These are phyloP conservation scores for Quercus mongolica DNA, from an alignment of 306 rosid species.

Conservation along the genomic window DNA sequence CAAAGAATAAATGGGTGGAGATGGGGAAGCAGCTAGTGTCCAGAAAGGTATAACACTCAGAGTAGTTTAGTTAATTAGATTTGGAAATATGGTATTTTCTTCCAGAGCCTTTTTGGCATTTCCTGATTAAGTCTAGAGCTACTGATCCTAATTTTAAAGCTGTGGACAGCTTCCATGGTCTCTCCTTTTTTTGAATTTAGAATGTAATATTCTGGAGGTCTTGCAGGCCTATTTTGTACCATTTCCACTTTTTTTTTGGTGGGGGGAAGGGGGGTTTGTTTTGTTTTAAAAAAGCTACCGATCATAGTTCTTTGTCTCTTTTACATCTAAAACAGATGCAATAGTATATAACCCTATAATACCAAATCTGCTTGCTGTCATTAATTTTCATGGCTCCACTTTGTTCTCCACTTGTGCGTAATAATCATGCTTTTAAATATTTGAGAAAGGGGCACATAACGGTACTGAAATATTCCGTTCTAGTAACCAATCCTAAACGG, in stretches of 20 bases:
- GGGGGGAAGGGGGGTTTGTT: too few relatives aligned
- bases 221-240: neutral
- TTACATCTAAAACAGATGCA: neutral
- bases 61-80: neutral
- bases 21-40: conserved; percentile 67
- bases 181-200: neutral
- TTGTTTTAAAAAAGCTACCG: neutral
- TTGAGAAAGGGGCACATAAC: neutral
- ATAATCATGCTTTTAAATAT: neutral
- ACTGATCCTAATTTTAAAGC: neutral
- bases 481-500: too few relatives aligned
- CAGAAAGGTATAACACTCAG: conserved; percentile 48
- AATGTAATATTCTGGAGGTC: neutral
- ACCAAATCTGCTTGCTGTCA: neutral
- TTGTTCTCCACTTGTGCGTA: neutral
- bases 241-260: neutral
- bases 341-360: neutral
- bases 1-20: conserved; percentile 81
- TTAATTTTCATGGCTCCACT: neutral
- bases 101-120: neutral
- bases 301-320: neutral
- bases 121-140: neutral
- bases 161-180: neutral
- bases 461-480: too few relatives aligned
- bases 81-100: neutral